phyloP scores from a whole-genome alignment of 2,329 filamentous ascomycete species.

The Fusarium sp. region DNA sequence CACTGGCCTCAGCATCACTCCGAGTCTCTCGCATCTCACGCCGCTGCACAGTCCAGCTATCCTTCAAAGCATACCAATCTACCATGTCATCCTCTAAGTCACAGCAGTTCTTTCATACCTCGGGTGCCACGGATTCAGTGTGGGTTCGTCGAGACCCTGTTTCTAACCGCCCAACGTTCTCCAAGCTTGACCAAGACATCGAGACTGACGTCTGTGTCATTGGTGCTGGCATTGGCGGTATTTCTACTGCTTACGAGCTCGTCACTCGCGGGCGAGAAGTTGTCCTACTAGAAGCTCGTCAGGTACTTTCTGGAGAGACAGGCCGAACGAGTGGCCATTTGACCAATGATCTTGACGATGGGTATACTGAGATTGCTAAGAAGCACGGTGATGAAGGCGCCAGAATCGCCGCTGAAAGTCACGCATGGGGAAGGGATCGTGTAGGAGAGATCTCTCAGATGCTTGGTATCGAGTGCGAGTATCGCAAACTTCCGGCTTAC shows the following conservation, averaged over 20 bases:
- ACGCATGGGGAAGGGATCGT: slow-evolving; percentile 62
- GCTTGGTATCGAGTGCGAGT: slow-evolving; percentile 66
- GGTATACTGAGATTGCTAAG: slow-evolving; percentile 60
- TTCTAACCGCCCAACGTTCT: slow-evolving; percentile 12
- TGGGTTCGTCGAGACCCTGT: slow-evolving; percentile 64
- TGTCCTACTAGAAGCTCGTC: slow-evolving; percentile 63
- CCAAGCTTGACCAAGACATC: background rate
- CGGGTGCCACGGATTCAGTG: slow-evolving; percentile 61
- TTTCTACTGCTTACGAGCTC: slow-evolving; percentile 46
- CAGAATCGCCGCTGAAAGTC: slow-evolving; percentile 61
- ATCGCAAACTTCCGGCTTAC: slow-evolving; percentile 60
- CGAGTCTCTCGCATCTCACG: slow-evolving; percentile 10
- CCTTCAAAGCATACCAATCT: slow-evolving; percentile 12
- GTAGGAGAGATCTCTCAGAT: slow-evolving; percentile 61
- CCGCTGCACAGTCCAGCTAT: background rate
- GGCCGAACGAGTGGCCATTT: slow-evolving; percentile 65
- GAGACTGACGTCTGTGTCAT: slow-evolving; percentile 31
- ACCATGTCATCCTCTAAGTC: slow-evolving; percentile 22
- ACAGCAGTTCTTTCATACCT: slow-evolving; percentile 49
- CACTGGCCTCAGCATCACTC: background rate
- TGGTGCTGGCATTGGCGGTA: slow-evolving; percentile 30
- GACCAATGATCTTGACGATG: slow-evolving; percentile 64
- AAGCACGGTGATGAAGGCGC: slow-evolving; percentile 63
- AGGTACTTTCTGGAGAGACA: slow-evolving; percentile 64
- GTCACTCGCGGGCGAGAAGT: slow-evolving; percentile 61